Base-by-base conservation (phyloP, 164 flowering plant species). In the Sextonia rubra region DNA sequence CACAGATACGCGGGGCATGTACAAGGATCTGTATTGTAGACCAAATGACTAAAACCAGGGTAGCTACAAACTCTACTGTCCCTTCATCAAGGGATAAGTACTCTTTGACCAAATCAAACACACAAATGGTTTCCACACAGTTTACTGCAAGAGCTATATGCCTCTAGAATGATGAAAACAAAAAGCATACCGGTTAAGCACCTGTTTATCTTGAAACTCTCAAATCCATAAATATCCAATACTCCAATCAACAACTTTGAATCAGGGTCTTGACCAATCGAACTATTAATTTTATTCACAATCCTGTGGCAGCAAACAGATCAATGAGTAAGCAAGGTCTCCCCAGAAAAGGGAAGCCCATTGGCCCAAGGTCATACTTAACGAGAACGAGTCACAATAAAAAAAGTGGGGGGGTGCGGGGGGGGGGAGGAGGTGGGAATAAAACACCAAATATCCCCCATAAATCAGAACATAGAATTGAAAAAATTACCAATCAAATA, bases 141-240 rank as follows among this genome's bases (percentile, higher is more conserved):
- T 48, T 78, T 47, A 23, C 66, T 71, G 73, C 75, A 71, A 73
- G 64, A 76, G 8, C 71, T 69, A 47, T 69, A 47, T 69, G 73
- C 79, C 64, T 72, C 63, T 32, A 60, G 81, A 84, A 77, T 76
- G 56, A 80, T 75, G 58, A 80, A 79, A 80, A 84, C 72, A 83
- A 87, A 83, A 84, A 83, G 95, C 91, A 75, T 91, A 88, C 95
- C 93, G 67, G 84, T 77, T 82, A 92, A 90, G 93, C 94, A 95
- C 98, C 99, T 95, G 98, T 95, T 95, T 86, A 97, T 93, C 92
- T 95, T 93, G 88, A 95, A 95, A 85, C 98, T 95, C 85, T 95
- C 99, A 77, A 95, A 95, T 77, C 99, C 99, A 80, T 95, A 95
- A 23, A 95, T 95, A 83, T 95, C 99, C 79, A 95, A 88, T 77